These are phyloP conservation scores for Parastagonospora nodorum DNA, from an alignment of 2,329 filamentous ascomycete genomes.

Conservation along the genomic window DNA sequence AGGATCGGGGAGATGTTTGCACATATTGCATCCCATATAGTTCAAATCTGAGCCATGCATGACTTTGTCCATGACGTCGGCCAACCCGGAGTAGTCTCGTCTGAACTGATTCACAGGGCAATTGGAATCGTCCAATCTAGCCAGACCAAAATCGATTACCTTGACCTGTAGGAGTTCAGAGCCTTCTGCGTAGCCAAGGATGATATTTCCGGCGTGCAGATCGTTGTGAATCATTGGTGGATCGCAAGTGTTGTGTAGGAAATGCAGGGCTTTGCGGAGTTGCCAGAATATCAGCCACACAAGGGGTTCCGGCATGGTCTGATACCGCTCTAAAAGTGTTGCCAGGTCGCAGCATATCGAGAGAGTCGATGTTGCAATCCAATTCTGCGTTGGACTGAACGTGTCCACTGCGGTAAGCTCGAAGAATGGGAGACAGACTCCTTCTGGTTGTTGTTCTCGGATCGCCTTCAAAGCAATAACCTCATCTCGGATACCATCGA, in stretches of 20 bases:
- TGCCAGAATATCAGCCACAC: conserved; percentile 7
- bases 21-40: too few species aligned
- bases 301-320: conserved; percentile 2
- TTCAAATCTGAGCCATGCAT: too few species aligned
- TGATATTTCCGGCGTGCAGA: conserved; percentile 1
- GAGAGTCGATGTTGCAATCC: not conserved
- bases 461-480: not conserved
- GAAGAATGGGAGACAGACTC: not conserved
- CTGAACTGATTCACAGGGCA: too few species aligned
- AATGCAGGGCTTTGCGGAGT: conserved; percentile 1
- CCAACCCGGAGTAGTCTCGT: not conserved
- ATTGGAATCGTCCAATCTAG: not conserved
- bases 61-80: not conserved
- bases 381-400: not conserved
- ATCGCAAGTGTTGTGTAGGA: conserved; percentile 5
- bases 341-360: not conserved
- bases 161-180: not conserved
- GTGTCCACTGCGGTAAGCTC: not conserved
- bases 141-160: not conserved
- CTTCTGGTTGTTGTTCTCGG: not conserved
- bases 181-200: conserved; percentile 1
- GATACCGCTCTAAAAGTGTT: not conserved
- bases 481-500: not conserved
- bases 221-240: conserved; percentile 5
- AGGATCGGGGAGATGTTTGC: too few species aligned